A percentile compares a stretch with the other conserved stretches of the same genome.
phyloP scores from a whole-genome alignment of 257 asterid genomes.

The Capsicum chinense region DNA sequence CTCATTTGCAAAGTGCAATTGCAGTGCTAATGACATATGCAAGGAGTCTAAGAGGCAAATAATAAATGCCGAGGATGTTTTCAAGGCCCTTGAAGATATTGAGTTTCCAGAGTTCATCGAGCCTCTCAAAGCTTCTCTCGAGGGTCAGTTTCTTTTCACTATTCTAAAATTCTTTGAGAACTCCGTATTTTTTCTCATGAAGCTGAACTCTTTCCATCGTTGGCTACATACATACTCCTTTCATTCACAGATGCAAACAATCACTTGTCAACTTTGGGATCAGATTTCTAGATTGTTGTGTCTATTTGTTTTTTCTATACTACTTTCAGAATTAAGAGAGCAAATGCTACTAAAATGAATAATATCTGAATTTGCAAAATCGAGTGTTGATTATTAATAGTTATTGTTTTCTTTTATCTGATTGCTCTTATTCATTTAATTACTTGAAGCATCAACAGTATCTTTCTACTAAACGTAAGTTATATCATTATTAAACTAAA shows the following conservation, averaged over 20 bases:
- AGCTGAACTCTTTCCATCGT: neutral
- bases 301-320: neutral
- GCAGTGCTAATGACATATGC: conserved; percentile 78
- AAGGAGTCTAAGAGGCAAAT: conserved; percentile 89
- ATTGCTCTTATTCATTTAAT: neutral
- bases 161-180: neutral
- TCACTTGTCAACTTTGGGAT: neutral
- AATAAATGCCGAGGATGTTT: conserved; percentile 86
- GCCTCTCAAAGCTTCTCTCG: conserved; percentile 84
- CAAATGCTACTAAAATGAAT: neutral
- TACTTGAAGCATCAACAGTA: neutral
- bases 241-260: neutral
- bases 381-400: neutral
- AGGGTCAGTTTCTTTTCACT: conserved; percentile 54
- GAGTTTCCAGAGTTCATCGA: conserved; percentile 76
- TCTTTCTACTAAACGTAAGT: neutral
- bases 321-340: neutral
- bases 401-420: neutral
- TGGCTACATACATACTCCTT: neutral
- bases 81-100: conserved; percentile 92
- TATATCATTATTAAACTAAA: neutral
- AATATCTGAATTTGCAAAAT: neutral
- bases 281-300: neutral
- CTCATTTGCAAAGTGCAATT: conserved; percentile 18
- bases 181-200: neutral